Conservation (phyloP, 2,329 filamentous ascomycete genomes). For the Xylaria sp. region DNA sequence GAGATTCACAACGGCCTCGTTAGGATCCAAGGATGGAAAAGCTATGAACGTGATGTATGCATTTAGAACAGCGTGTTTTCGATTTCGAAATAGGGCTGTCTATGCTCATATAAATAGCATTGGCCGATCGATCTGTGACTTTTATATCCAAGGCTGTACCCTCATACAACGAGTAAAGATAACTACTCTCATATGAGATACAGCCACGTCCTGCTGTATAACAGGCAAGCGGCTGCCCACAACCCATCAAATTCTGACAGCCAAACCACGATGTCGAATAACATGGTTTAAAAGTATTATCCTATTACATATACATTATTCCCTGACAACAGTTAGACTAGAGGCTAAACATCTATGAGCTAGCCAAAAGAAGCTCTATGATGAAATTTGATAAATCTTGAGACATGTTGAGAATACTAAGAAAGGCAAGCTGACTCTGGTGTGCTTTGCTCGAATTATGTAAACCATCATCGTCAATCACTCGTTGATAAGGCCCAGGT, state of each 20-base stretch:
- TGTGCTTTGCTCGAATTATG: not conserved
- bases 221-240: no score
- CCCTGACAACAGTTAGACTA: not conserved
- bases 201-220: no score
- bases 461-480: conserved; percentile 14
- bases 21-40: not conserved
- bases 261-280: not conserved
- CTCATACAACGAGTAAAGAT: no score
- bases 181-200: not conserved
- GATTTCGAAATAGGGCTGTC: not conserved
- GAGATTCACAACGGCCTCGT: not conserved
- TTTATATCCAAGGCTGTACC: not conserved
- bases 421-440: not conserved
- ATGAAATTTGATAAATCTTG: not conserved
- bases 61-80: not conserved
- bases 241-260: not conserved
- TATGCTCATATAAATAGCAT: not conserved
- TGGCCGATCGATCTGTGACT: not conserved
- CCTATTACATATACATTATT: not conserved
- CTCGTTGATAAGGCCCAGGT: conserved; percentile 61
- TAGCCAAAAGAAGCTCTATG: not conserved
- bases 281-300: not conserved
- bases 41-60: not conserved
- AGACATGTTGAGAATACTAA: not conserved
- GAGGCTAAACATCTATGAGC: not conserved